Base-by-base conservation (phyloP, 176 grass and related monocot species). In the Lolium rigidum region DNA sequence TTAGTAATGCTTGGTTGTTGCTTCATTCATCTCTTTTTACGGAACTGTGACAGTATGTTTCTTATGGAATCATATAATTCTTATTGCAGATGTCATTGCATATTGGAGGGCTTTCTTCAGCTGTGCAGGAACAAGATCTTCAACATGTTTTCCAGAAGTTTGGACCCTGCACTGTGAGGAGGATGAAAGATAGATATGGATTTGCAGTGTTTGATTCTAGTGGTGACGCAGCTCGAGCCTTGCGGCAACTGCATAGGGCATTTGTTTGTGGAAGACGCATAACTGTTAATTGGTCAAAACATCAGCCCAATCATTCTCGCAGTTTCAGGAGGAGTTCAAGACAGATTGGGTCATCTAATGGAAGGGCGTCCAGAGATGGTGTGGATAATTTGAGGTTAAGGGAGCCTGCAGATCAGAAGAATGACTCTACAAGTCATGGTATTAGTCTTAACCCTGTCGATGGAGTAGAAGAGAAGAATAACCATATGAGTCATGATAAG, bases 271-370 rank as follows among this genome's bases (percentile, higher is more conserved):
- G 89, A 52, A 49, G 80, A 39, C 83, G 71, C 31, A 84, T 93
- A 11, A 90, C 86, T 86, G 65, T 94, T 81, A 86, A 88, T 49
- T 94, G 89, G 89, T 94, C 89, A 58, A 94, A 94, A 16, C 77
- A 87, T 31, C 86, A 86, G 83, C 92, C 86, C 17, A 69, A 52
- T 54, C 28, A 14, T 81, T 84, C 78, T 77, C 69, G 86, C 41
- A 78, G 46, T 83, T 81, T 51, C 16, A 70, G 43, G 67, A 93
- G 61, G 74, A 93, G 61, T 70, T 84, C 83, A n/a, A 66, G 88
- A 57, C 70, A 64, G 38, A 3, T 74, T 80, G 68, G 80, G 38
- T 67, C 86, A 3, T 72, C 57, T 76, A 67, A 9, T 50, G 17
- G 61, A 74, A 85, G 85, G 28, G 64, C 10, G 3, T 77, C 56